A percentile compares a stretch with the other conserved stretches of the same genome.
Evolutionary conservation across 116 monocot species (phyloP).

Genomic region (Thalassia testudinum): DNA sequence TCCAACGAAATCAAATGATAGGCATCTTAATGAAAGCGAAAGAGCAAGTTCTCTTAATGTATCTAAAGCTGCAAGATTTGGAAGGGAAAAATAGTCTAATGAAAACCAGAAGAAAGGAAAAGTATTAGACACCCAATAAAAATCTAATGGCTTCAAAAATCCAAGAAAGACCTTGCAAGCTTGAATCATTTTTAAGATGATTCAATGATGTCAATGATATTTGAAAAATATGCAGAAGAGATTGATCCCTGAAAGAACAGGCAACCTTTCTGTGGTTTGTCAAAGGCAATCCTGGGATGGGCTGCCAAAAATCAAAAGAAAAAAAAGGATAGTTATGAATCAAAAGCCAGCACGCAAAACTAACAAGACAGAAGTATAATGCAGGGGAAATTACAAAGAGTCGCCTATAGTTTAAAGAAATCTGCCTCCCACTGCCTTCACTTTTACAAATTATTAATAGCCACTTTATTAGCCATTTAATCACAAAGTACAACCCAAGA

Average conservation of each 20-base stretch:
- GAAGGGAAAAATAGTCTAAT: not conserved
- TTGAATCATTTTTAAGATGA: constrained; percentile 74
- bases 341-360: no score
- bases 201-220: constrained; percentile 78
- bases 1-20: constrained; percentile 92
- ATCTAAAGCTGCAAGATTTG: constrained; percentile 49
- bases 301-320: no score
- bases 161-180: constrained; percentile 32
- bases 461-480: no score
- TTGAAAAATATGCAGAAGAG: constrained; percentile 86
- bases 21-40: constrained; percentile 70
- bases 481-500: no score
- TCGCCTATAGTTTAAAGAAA: no score
- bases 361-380: no score
- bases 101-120: constrained; percentile 6
- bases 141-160: no score
- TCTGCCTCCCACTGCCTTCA: no score
- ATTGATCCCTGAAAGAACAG: constrained; percentile 73
- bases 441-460: no score
- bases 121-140: not conserved
- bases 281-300: constrained; percentile 56
- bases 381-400: no score
- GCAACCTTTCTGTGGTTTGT: constrained; percentile 71
- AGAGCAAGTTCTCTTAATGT: constrained; percentile 51
- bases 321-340: no score